phyloP scores from a whole-genome alignment of 1,284 basidiomycete genomes.

The Irpex rosettiformis region DNA sequence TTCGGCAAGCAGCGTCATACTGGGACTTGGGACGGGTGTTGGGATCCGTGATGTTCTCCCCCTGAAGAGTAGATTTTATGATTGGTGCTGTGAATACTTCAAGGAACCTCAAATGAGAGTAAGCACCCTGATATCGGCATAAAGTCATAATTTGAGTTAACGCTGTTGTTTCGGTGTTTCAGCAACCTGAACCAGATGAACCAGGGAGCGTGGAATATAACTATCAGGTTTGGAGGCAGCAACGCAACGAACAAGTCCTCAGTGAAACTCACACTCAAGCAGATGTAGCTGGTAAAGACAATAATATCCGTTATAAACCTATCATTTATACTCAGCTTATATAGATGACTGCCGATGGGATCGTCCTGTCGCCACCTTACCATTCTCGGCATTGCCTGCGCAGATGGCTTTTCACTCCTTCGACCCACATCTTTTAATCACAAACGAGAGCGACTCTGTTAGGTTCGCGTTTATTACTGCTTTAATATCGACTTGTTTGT shows the following conservation, averaged over 20 bases:
- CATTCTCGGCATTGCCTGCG: slow-evolving; percentile 68
- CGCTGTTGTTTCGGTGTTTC: neutral
- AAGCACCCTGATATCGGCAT: slow-evolving; percentile 25
- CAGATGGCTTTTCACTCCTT: slow-evolving; percentile 90
- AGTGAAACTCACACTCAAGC: slow-evolving; percentile 72
- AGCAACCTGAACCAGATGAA: slow-evolving; percentile 95
- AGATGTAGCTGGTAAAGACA: slow-evolving; percentile 63
- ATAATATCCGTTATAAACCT: neutral
- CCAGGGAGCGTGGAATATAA: slow-evolving; percentile 94
- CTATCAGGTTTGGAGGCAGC: slow-evolving; percentile 93
- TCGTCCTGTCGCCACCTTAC: slow-evolving; percentile 71
- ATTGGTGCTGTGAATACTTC: slow-evolving; percentile 98
- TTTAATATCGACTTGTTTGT: no score
- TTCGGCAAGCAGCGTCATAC: slow-evolving; percentile 54
- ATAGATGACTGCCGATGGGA: slow-evolving; percentile 71
- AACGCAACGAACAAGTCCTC: slow-evolving; percentile 83
- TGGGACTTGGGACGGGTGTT: slow-evolving; percentile 71
- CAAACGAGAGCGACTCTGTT: slow-evolving; percentile 85
- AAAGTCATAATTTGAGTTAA: slow-evolving; percentile 4
- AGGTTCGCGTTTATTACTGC: slow-evolving; percentile 58
- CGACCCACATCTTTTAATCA: slow-evolving; percentile 84
- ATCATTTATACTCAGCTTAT: neutral
- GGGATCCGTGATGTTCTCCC: slow-evolving; percentile 77
- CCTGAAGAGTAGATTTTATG: slow-evolving; percentile 89
- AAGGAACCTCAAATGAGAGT: slow-evolving; percentile 98